phyloP scores from a whole-genome alignment of 345 rosid species.

The Mangifera indica region DNA sequence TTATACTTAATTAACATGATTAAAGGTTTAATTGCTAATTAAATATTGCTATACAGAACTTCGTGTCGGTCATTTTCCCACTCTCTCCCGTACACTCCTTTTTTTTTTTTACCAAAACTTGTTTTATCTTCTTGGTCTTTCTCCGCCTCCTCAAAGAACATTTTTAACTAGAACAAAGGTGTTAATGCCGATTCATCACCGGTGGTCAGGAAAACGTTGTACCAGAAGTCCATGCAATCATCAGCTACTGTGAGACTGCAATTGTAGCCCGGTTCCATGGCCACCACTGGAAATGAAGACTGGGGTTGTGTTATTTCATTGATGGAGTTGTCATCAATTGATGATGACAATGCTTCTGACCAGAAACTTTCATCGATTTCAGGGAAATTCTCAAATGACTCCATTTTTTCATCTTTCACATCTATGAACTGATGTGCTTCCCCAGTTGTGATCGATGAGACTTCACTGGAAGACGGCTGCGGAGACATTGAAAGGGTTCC shows the following conservation, averaged over 20 bases:
- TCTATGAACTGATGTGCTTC: conserved; percentile 22
- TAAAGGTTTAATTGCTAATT: too few relatives aligned
- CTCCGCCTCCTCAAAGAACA: background rate
- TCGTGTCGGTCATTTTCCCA: background rate
- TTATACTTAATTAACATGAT: too few relatives aligned
- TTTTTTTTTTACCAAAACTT: background rate
- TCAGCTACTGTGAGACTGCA: conserved; percentile 20
- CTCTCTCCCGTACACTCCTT: background rate
- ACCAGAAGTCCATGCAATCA: conserved; percentile 63
- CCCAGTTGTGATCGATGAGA: conserved; percentile 38
- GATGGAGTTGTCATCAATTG: conserved; percentile 17
- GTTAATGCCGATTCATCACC: conserved; percentile 37
- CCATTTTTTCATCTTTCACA: conserved; percentile 22
- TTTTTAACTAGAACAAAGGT: conserved; percentile 13
- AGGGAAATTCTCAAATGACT: conserved; percentile 37
- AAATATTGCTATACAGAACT: background rate
- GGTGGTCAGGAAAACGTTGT: conserved; percentile 47
- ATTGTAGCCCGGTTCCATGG: conserved; percentile 18
- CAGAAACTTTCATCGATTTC: conserved; percentile 67
- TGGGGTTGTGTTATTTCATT: conserved; percentile 22
- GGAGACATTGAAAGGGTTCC: conserved; percentile 31
- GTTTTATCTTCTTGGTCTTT: background rate
- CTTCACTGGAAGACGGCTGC: conserved; percentile 49
- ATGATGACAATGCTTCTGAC: conserved; percentile 43
- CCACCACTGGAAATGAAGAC: conserved; percentile 21